phyloP scores from a whole-genome alignment of 2,329 filamentous ascomycete species.

The Colletotrichum navitas region DNA sequence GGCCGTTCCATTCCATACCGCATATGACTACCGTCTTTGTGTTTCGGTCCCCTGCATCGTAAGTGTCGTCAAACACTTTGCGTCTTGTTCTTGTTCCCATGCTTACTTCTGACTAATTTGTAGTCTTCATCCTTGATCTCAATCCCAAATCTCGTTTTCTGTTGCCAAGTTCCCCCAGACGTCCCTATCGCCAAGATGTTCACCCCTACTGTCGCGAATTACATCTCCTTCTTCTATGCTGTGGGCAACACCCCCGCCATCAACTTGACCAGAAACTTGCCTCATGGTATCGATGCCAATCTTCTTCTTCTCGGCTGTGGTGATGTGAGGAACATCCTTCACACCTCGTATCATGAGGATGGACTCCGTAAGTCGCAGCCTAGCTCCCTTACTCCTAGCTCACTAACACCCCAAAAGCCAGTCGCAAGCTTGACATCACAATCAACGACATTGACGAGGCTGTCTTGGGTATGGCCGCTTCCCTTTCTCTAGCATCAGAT shows the following conservation, averaged over 20 bases:
- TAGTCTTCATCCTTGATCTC: not conserved
- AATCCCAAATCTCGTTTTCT: not conserved
- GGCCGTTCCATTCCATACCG: too few relatives aligned
- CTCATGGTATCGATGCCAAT: conserved; percentile 62
- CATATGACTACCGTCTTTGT: not conserved
- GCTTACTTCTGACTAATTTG: not conserved
- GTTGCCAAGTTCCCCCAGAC: not conserved
- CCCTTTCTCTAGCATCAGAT: not conserved
- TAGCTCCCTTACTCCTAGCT: not conserved
- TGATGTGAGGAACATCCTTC: conserved; percentile 69
- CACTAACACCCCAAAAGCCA: conserved; percentile 49
- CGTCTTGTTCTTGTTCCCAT: too few relatives aligned
- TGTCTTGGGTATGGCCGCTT: conserved; percentile 59
- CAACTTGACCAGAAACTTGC: conserved; percentile 60
- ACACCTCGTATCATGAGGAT: conserved; percentile 60
- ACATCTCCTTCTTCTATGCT: conserved; percentile 57
- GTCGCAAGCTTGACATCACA: conserved; percentile 65
- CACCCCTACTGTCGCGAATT: conserved; percentile 52
- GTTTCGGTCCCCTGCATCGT: not conserved
- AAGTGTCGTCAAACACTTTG: not conserved
- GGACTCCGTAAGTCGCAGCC: conserved; percentile 50
- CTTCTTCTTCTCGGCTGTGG: conserved; percentile 68
- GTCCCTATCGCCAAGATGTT: conserved; percentile 50
- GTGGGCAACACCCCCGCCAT: conserved; percentile 68
- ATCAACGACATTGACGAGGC: conserved; percentile 66